phyloP scores from a whole-genome alignment of 1,284 basidiomycete genomes.

The Golubevia pallescens region DNA sequence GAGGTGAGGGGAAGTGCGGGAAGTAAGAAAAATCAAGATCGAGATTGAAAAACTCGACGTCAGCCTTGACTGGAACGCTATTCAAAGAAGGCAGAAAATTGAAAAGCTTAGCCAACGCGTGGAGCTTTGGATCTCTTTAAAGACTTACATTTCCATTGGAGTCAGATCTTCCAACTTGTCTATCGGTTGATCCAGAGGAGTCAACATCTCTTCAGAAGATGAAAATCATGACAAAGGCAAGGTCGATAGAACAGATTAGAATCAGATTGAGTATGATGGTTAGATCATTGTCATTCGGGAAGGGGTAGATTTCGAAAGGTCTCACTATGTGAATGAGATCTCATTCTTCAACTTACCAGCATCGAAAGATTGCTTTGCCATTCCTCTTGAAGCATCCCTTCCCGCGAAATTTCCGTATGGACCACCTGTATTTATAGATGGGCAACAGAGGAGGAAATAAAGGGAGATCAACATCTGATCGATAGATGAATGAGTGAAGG shows the following conservation, averaged over 20 bases:
- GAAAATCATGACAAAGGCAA: background rate
- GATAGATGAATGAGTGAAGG: background rate
- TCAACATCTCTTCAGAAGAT: conserved; percentile 79
- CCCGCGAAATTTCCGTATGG: conserved; percentile 98
- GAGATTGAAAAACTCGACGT: no score
- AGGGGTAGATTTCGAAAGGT: conserved; percentile 5
- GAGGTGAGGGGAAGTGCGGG: background rate
- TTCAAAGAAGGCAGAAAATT: conserved; percentile 13
- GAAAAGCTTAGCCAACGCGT: background rate
- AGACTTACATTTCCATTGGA: conserved; percentile 79
- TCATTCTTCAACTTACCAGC: conserved; percentile 72
- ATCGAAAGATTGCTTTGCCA: conserved; percentile 97
- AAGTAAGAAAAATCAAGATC: background rate
- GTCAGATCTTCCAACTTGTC: conserved; percentile 81
- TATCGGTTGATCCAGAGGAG: conserved; percentile 80
- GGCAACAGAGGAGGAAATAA: background rate
- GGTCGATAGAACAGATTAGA: conserved; percentile 1
- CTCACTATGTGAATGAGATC: background rate
- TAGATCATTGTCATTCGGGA: background rate
- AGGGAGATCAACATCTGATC: background rate
- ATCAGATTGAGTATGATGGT: background rate
- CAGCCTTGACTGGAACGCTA: no score
- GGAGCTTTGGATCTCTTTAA: background rate
- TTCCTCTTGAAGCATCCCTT: conserved; percentile 87
- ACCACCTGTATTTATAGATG: conserved; percentile 70